phyloP scores from a whole-genome alignment of 2,329 filamentous ascomycete species.

The Ceratocystiopsis sp. region DNA sequence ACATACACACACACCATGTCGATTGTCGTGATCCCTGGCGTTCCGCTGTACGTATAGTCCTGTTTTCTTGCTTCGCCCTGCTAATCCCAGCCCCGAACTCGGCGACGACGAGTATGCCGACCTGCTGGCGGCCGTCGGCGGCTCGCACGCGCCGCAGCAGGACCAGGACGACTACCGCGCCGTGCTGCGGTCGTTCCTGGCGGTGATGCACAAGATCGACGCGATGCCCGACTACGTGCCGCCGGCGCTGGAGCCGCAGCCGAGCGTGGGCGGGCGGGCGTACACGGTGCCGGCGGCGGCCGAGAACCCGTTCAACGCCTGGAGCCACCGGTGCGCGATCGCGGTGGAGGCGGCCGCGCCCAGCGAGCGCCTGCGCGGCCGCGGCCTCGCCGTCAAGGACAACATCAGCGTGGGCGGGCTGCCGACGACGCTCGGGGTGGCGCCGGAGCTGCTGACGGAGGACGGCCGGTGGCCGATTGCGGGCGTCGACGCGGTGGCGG shows the following conservation, averaged over 20 bases:
- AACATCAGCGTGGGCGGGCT: slow-evolving; percentile 53
- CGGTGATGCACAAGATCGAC: slow-evolving; percentile 12
- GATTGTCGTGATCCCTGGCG: slow-evolving; percentile 5
- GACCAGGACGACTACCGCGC: slow-evolving; percentile 14
- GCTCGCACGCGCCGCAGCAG: slow-evolving; percentile 7
- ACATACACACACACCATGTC: slow-evolving; percentile 1
- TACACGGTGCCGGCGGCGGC: slow-evolving; percentile 9
- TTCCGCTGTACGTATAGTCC: not conserved
- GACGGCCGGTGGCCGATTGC: slow-evolving; percentile 42
- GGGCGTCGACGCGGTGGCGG: slow-evolving; percentile 33
- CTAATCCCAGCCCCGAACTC: not conserved
- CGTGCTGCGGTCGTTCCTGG: slow-evolving; percentile 14
- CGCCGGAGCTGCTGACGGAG: slow-evolving; percentile 20
- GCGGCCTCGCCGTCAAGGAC: slow-evolving; percentile 60
- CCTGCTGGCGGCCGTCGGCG: slow-evolving; percentile 8
- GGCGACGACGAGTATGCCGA: not conserved
- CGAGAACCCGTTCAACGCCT: slow-evolving; percentile 17
- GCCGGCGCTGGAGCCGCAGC: slow-evolving; percentile 8
- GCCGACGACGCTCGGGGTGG: slow-evolving; percentile 35
- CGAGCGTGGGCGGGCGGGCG: slow-evolving; percentile 5
- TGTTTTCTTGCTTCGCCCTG: not conserved
- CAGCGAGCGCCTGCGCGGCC: slow-evolving; percentile 40
- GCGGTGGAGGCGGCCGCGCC: slow-evolving; percentile 15
- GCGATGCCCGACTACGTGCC: slow-evolving; percentile 14
- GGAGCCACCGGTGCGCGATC: slow-evolving; percentile 16